Base-by-base conservation (phyloP, 495 filamentous ascomycete species). In the Hyaloscypha finlandica region DNA sequence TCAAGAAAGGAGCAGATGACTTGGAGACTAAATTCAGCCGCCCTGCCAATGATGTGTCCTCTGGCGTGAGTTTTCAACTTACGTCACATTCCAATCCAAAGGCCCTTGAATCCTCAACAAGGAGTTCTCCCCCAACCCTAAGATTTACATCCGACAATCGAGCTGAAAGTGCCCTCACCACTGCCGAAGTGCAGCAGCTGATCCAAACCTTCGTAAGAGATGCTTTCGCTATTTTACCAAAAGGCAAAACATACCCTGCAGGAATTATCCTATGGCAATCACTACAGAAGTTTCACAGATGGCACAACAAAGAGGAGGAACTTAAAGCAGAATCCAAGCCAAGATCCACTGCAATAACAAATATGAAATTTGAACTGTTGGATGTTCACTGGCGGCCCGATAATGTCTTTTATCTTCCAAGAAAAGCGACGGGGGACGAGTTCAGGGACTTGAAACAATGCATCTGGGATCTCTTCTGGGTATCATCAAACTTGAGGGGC, bases 381-480 rank as follows among this genome's bases (percentile, higher is more conserved):
- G 53, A 56, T 31, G 29, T 31, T 31, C 20, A 56, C 53, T 25
- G 22, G 20, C 53, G 16, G 29, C 11, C 29, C 29, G 22, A 56
- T 4, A 12, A 30, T 29, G 8, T 56, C 53, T 56, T 56, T 56
- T 56, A 56, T n/a, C 20, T 31, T 25, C 29, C 53, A 6, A 31
- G 20, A 2, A 29, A 48, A 19, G 42, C 42, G 8, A 48, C 42
- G 6, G 9, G 6, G 53, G n/a, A 56, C 22, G 20, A 56, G 22
- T 56, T 56, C 19, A 25, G 53, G 29, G 20, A 25, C 1, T 56
- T 56, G 22, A 56, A 56, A 16, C 53, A 56, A 30, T 56, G 29
- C 53, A 56, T 56, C 16, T 56, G 53, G 53, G 53, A 56, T 31
- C 29, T 56, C 53, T 56, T 56, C 53, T 56, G 53, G 53, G 53